Conservation (phyloP, 768 basidiomycete genomes). For the Wakefieldia striispora region DNA sequence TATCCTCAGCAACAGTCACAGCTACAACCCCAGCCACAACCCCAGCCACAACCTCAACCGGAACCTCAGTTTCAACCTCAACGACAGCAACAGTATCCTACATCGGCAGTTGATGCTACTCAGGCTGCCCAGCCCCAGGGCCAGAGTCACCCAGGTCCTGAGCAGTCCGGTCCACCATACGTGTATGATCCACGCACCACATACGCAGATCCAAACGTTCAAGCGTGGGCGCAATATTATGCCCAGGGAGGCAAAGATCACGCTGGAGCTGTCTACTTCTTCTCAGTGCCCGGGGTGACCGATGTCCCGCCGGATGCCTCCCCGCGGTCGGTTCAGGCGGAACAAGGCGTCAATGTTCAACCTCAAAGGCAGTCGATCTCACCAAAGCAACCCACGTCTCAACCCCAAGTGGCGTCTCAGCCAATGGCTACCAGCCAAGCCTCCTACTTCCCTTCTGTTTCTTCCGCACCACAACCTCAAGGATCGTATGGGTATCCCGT, state of each 20-base stretch:
- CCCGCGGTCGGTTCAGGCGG: slow-evolving; percentile 3
- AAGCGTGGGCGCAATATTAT: slow-evolving; percentile 87
- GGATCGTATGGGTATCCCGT: slow-evolving; percentile 19
- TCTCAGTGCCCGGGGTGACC: slow-evolving; percentile 72
- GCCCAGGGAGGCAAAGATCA: slow-evolving; percentile 72
- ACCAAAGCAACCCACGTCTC: slow-evolving; percentile 14
- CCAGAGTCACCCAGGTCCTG: slow-evolving; percentile 17
- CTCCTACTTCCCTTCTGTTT: slow-evolving; percentile 10
- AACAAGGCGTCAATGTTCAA: slow-evolving; percentile 5
- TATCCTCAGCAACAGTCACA: slow-evolving; percentile 33
- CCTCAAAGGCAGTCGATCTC: slow-evolving; percentile 14
- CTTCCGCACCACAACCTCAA: slow-evolving; percentile 15
- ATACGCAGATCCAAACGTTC: slow-evolving; percentile 78
- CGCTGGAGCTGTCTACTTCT: slow-evolving; percentile 78
- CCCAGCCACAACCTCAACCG: slow-evolving; percentile 36
- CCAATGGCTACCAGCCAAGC: slow-evolving; percentile 6
- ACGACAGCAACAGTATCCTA: slow-evolving; percentile 21
- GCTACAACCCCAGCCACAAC: slow-evolving; percentile 29
- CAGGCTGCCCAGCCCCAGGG: slow-evolving; percentile 11
- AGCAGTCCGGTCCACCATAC: slow-evolving; percentile 44
- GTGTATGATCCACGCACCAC: slow-evolving; percentile 62
- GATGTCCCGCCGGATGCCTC: slow-evolving; percentile 32
- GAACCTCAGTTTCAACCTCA: slow-evolving; percentile 32
- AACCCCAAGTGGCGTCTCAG: slow-evolving; percentile 20
- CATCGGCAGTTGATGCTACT: slow-evolving; percentile 4